These are phyloP conservation scores for Phlebiopsis flavidoalba DNA, from an alignment of 768 basidiomycete species.

Conservation along the genomic window DNA sequence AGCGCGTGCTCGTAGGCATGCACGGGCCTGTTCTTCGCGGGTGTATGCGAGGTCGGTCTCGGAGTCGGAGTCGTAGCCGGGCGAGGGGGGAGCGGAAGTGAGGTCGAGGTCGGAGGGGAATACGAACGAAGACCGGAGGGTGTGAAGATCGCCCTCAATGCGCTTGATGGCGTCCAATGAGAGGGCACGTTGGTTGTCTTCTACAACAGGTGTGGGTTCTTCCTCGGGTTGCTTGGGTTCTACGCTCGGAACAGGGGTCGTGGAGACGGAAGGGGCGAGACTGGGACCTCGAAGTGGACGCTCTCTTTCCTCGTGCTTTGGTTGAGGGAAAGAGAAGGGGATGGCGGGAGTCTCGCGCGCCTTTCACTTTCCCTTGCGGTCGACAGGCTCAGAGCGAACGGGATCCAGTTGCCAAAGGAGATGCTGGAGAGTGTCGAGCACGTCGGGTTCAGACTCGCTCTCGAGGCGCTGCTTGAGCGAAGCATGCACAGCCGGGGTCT, in stretches of 20 bases:
- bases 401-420: constrained; percentile 1
- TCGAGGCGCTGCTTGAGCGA: background rate
- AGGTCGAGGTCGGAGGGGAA: constrained; percentile 30
- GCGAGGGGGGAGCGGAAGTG: constrained; percentile 11
- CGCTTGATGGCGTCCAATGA: constrained; percentile 36
- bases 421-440: background rate
- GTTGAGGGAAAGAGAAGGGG: constrained; percentile 2
- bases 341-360: constrained; percentile 12
- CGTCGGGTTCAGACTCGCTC: background rate
- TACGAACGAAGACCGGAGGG: constrained; percentile 33
- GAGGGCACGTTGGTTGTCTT: constrained; percentile 18
- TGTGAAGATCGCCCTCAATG: constrained; percentile 37
- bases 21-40: constrained; percentile 50
- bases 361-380: constrained; percentile 19
- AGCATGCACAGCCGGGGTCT: background rate
- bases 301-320: constrained; percentile 12
- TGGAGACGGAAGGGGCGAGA: background rate
- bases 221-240: background rate
- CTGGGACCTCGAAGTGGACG: constrained; percentile 4
- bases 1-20: constrained; percentile 60
- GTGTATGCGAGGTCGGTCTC: constrained; percentile 47
- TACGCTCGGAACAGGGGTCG: background rate
- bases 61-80: constrained; percentile 7
- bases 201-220: constrained; percentile 25
- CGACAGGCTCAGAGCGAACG: background rate